These are phyloP conservation scores for Oemleria cerasiformis DNA, from an alignment of 306 rosid genomes.

Conservation along the genomic window DNA sequence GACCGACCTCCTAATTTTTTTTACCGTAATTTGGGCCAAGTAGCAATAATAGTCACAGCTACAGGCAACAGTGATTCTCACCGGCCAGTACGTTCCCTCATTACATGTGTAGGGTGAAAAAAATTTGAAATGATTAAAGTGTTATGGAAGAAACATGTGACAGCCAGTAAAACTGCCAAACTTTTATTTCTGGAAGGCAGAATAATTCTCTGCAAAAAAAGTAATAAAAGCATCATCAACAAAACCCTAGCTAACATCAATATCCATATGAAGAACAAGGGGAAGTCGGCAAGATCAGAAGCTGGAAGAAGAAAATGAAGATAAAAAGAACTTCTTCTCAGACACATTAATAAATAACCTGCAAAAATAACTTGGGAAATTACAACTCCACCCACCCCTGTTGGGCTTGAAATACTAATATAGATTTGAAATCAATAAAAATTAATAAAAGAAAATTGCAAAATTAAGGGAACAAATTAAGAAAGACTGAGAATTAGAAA, in stretches of 20 bases:
- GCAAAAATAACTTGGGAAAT: background rate
- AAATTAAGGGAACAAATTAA: too few species aligned
- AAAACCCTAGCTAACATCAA: background rate
- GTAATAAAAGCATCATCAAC: background rate
- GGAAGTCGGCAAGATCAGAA: too few species aligned
- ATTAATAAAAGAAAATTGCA: too few species aligned
- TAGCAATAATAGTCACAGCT: too few species aligned
- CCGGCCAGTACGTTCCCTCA: background rate
- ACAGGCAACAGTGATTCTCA: too few species aligned
- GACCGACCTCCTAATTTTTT: conserved; percentile 2
- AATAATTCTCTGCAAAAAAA: background rate
- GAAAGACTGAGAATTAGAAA: too few species aligned
- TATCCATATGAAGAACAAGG: background rate
- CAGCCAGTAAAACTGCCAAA: conserved; percentile 2
- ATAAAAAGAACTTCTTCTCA: background rate
- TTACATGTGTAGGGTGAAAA: background rate
- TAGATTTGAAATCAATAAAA: too few species aligned
- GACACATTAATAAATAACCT: background rate
- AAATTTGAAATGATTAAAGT: background rate
- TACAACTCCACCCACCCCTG: background rate
- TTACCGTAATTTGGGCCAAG: conserved; percentile 1
- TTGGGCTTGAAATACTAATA: too few species aligned
- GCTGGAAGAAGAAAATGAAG: background rate
- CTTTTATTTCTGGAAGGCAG: background rate
- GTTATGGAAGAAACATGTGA: background rate